These are phyloP conservation scores for Vicia sativa DNA, from an alignment of 306 rosid genomes.

Conservation along the genomic window DNA sequence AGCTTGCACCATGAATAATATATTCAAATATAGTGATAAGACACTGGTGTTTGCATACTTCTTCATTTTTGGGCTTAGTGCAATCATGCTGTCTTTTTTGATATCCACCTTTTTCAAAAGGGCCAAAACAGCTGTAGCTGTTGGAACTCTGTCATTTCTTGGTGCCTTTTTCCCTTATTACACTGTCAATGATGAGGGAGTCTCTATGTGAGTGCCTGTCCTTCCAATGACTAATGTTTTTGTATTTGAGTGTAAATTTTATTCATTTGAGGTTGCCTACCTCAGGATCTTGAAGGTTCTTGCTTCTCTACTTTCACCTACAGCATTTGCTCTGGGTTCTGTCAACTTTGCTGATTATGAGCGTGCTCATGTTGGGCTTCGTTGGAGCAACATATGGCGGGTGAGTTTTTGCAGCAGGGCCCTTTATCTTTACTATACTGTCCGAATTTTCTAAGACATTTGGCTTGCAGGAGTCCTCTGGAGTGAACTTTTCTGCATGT, in stretches of 20 bases:
- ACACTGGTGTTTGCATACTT: conserved; percentile 91
- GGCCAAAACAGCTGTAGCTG: conserved; percentile 98
- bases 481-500: conserved; percentile 84
- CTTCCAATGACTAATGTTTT: conserved; percentile 28
- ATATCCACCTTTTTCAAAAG: conserved; percentile 86
- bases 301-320: conserved; percentile 93
- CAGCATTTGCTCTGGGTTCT: conserved; percentile 93
- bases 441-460: conserved; percentile 37
- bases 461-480: conserved; percentile 78
- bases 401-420: conserved; percentile 45
- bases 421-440: conserved; percentile 20
- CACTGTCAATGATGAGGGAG: conserved; percentile 75
- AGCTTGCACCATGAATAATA: conserved; percentile 76
- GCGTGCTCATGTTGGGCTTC: conserved; percentile 99
- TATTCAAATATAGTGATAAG: conserved; percentile 92
- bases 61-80: conserved; percentile 85
- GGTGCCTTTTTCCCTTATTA: conserved; percentile 95
- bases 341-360: conserved; percentile 95
- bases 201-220: conserved; percentile 68
- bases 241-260: conserved; percentile 28
- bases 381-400: conserved; percentile 96
- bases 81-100: conserved; percentile 88
- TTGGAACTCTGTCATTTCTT: conserved; percentile 86
- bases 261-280: conserved; percentile 40
- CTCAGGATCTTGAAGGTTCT: conserved; percentile 76